Evolutionary conservation across 306 rosid species (phyloP).

Genomic region (Casuarina glauca): DNA sequence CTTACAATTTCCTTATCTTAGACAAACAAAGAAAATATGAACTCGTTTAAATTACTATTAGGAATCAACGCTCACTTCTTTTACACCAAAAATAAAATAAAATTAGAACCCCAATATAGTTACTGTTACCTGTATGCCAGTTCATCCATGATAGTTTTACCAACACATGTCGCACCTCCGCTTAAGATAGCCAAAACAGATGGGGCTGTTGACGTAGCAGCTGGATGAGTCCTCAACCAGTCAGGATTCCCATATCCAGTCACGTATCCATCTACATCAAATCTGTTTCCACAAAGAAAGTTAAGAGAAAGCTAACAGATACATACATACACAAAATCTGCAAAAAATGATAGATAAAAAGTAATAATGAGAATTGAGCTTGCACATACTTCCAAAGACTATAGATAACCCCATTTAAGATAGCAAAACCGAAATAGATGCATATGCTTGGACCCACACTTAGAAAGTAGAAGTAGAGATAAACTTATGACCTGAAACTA

Average conservation of each 20-base stretch:
- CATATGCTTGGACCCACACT: background rate
- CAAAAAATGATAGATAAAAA: background rate
- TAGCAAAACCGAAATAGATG: background rate
- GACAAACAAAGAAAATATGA: background rate
- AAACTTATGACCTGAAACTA: background rate
- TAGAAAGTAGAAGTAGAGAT: background rate
- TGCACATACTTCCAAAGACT: background rate
- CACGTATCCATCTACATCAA: slow-evolving; percentile 75
- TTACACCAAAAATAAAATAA: background rate
- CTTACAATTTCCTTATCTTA: background rate
- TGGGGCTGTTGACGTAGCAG: slow-evolving; percentile 75
- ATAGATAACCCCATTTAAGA: background rate
- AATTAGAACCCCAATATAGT: background rate
- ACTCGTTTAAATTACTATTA: background rate
- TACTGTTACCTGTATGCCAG: slow-evolving; percentile 75
- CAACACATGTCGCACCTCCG: slow-evolving; percentile 85
- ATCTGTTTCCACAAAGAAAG: slow-evolving; percentile 41
- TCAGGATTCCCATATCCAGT: slow-evolving; percentile 91
- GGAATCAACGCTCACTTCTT: background rate
- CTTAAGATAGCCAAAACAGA: slow-evolving; percentile 50
- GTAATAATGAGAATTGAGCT: background rate
- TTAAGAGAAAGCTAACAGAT: background rate
- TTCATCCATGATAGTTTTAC: slow-evolving; percentile 94
- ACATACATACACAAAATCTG: background rate
- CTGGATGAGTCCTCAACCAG: slow-evolving; percentile 85